A percentile compares a stretch with the other conserved stretches of the same genome.
Evolutionary conservation across 306 rosid species (phyloP).

Genomic region (Crataegus laevigata): DNA sequence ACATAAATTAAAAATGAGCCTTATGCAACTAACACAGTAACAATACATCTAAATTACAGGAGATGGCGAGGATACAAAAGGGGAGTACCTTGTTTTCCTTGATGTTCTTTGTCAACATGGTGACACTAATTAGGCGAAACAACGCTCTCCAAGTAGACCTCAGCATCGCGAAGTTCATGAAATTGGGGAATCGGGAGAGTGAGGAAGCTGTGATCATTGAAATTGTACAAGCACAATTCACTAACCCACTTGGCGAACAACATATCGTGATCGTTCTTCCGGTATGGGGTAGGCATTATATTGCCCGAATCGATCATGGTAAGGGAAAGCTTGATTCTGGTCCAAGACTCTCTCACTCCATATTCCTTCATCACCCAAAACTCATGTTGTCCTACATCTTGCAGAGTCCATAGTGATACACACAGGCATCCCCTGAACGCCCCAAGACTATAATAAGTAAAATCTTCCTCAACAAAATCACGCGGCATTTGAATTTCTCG

Average conservation of each 20-base stretch:
- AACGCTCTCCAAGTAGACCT: background rate
- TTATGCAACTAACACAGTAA: background rate
- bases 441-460: background rate
- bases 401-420: background rate
- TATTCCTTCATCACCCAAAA: background rate
- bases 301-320: background rate
- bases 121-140: background rate
- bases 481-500: background rate
- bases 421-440: background rate
- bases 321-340: background rate
- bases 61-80: background rate
- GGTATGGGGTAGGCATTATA: background rate
- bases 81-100: background rate
- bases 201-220: background rate
- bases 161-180: background rate
- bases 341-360: slow-evolving; percentile 1
- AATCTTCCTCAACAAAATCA: background rate
- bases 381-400: background rate
- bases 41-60: background rate
- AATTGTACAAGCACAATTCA: background rate
- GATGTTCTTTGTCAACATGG: background rate
- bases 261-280: background rate
- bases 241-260: background rate
- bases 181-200: background rate
- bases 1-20: background rate